Evolutionary conservation across 2,329 filamentous ascomycete species (phyloP).

Genomic region (Fusarium nodosum): DNA sequence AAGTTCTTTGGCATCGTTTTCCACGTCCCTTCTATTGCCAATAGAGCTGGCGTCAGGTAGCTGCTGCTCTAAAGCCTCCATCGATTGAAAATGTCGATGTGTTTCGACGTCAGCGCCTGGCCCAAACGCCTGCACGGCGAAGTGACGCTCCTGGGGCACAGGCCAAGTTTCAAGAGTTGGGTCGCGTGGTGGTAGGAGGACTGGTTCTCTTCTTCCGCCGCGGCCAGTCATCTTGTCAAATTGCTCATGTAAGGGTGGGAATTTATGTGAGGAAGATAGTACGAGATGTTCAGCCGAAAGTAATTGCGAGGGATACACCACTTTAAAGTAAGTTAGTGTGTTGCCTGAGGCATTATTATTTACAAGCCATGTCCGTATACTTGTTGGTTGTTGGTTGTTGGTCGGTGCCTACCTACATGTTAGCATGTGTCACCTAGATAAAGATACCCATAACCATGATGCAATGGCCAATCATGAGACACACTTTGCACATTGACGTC

Average conservation of each 20-base stretch:
- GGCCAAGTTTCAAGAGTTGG: constrained; percentile 12
- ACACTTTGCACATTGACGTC: too few relatives aligned
- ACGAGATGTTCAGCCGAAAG: neutral
- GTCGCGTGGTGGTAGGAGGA: constrained; percentile 10
- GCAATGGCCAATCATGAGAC: too few relatives aligned
- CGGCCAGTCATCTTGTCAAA: constrained; percentile 17
- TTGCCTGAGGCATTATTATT: constrained; percentile 1
- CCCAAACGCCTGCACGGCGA: too few relatives aligned
- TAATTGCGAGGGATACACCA: neutral
- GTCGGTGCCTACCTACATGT: too few relatives aligned
- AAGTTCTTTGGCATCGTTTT: constrained; percentile 2
- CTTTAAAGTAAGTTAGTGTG: neutral
- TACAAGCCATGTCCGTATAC: neutral
- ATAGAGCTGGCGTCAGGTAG: neutral
- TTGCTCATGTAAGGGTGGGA: neutral
- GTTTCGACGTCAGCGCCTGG: too few relatives aligned
- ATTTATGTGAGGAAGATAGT: neutral
- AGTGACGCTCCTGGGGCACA: too few relatives aligned
- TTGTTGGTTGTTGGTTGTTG: neutral
- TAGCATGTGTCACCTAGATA: too few relatives aligned
- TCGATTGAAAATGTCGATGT: neutral
- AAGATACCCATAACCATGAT: too few relatives aligned
- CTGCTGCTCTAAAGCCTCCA: constrained; percentile 12
- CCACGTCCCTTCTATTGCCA: neutral
- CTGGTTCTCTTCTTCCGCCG: constrained; percentile 5